Base-by-base conservation (phyloP, 805 yeast species). In the Saccharomycopsis selenospora region DNA sequence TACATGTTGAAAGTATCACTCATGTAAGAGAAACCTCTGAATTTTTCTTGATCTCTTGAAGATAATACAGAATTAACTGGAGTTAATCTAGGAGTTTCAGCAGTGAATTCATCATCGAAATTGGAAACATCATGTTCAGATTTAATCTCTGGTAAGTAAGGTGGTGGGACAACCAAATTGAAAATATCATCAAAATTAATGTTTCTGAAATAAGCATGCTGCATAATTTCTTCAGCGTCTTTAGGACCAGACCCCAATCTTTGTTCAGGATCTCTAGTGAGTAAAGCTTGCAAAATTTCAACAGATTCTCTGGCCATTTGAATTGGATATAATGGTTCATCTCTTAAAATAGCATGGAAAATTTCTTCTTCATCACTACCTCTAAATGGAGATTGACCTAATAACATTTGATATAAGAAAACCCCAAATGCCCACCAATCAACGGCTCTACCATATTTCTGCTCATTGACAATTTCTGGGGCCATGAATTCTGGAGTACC, bases 401-500 rank as follows among this genome's bases (percentile, higher is more conserved):
- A 73, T 49, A 93, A 72, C 99, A 93, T 93, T 67, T 93, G 99
- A 66, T 91, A 93, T 56, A 93, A 71, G 55, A 93, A 73, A 25
- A 93, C 98, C 50, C 99, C 99, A 72, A 90, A 88, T 1, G 99
- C 98, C 99, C 99, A 93, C 99, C 99, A 93, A 67, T 93, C 99
- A 47, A 93, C 99, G 36, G 93, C 85, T 61, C 95, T 80, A 46
- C 89, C 93, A 61, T 93, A 93, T 51, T 82, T 85, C 65, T 90
- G 95, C 47, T 93, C 98, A 55, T 87, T 82, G 61, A 93, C 72
- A 56, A 93, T 91, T 66, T 93, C 99, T 0, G 99, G 99, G 1
- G 99, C 99, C 96, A 93, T 93, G 57, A 93, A 86, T 65, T 93
- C 99, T 0, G 99, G 99, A 2, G 99, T 93, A 58, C 99, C 99